These are phyloP conservation scores for Mollisiaceae sp. DNA, from an alignment of 2,329 filamentous ascomycete species.

Conservation along the genomic window DNA sequence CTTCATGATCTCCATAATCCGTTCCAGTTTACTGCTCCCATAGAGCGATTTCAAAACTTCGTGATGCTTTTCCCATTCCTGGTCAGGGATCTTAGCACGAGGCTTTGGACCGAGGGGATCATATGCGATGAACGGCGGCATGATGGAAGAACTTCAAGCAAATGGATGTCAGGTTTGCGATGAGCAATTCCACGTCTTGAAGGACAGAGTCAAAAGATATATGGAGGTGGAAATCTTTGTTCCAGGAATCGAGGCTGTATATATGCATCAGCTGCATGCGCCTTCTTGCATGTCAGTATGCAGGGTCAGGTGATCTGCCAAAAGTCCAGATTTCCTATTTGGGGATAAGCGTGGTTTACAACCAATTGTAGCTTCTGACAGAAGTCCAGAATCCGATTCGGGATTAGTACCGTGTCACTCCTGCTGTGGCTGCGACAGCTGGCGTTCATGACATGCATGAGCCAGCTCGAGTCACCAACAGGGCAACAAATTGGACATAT, in stretches of 20 bases:
- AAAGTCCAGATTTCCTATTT: background rate
- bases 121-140: background rate
- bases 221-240: background rate
- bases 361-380: background rate
- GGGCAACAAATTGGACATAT: background rate
- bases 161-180: no score
- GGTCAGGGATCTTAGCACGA: background rate
- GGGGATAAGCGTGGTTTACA: background rate
- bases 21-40: background rate
- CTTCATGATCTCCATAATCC: background rate
- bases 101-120: background rate
- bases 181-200: no score
- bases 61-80: background rate
- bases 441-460: background rate
- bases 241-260: background rate
- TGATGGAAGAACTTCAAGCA: background rate
- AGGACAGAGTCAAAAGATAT: background rate
- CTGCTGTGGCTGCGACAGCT: background rate
- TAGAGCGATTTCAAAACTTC: background rate
- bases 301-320: background rate
- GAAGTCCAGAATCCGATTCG: background rate
- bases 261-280: background rate
- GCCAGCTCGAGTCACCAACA: background rate
- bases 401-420: background rate
- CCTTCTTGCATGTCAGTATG: no score